These are phyloP conservation scores for Megacollybia platyphylla DNA, from an alignment of 1,284 basidiomycete genomes.

Conservation along the genomic window DNA sequence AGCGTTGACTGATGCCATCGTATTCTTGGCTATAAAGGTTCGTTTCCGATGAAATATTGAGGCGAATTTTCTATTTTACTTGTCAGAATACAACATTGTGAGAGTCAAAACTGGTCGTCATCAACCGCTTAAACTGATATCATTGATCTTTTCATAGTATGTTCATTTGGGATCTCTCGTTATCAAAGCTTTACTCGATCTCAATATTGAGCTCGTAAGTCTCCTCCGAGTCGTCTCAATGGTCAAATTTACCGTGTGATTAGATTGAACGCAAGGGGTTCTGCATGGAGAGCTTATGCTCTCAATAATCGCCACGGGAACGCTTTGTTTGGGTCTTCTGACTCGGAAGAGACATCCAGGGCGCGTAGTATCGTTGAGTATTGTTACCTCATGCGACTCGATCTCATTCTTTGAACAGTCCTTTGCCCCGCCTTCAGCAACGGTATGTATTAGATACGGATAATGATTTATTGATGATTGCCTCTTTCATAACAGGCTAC, in stretches of 20 bases:
- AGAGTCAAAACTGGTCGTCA: not conserved
- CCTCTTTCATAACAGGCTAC: too few relatives aligned
- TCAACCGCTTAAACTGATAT: not conserved
- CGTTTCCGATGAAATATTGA: not conserved
- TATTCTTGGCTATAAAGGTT: conserved; percentile 5
- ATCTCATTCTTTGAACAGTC: too few relatives aligned
- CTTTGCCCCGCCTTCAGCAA: too few relatives aligned
- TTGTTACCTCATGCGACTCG: too few relatives aligned
- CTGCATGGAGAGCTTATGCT: not conserved
- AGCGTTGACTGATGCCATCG: conserved; percentile 6
- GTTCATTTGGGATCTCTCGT: conserved; percentile 7
- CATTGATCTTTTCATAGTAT: conserved; percentile 1
- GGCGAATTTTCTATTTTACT: not conserved
- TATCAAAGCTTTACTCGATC: conserved; percentile 7
- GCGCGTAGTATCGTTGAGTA: too few relatives aligned
- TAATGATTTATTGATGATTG: too few relatives aligned
- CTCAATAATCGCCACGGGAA: not conserved
- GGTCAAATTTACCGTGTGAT: not conserved
- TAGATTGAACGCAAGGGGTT: not conserved
- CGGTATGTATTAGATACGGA: too few relatives aligned
- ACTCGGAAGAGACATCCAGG: not conserved
- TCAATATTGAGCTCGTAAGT: conserved; percentile 8
- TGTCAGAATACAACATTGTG: conserved; percentile 5
- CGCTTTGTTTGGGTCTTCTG: not conserved
- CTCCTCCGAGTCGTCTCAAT: not conserved